phyloP scores from a whole-genome alignment of 1,284 basidiomycete genomes.

The Malassezia caprae region DNA sequence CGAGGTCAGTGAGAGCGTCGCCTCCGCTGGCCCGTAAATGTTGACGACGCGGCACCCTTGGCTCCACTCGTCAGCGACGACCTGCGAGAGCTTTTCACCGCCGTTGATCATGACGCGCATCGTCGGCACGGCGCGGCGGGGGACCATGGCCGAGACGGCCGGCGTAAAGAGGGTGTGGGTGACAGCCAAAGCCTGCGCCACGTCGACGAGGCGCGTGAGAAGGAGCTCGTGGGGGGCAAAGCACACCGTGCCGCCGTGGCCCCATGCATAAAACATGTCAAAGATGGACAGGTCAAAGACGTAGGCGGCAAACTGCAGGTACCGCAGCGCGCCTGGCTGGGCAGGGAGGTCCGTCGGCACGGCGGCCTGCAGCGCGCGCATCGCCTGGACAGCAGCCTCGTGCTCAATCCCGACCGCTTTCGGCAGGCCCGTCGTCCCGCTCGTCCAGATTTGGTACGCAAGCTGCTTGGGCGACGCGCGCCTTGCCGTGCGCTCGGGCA shows the following conservation, averaged over 20 bases:
- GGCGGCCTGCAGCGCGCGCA: conserved; percentile 39
- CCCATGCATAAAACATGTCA: conserved; percentile 47
- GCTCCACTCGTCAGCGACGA: conserved; percentile 49
- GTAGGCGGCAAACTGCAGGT: conserved; percentile 48
- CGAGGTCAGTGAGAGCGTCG: conserved; percentile 45
- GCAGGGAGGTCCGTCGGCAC: conserved; percentile 25
- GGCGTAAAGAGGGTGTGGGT: conserved; percentile 48
- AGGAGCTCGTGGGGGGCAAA: conserved; percentile 32
- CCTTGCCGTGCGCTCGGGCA: background rate
- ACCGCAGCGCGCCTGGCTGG: conserved; percentile 26
- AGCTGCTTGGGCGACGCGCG: conserved; percentile 8
- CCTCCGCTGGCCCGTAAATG: conserved; percentile 46
- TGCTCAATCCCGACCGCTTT: conserved; percentile 48
- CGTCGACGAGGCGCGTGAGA: conserved; percentile 32
- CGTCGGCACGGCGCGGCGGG: conserved; percentile 34
- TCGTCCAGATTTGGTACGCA: conserved; percentile 48
- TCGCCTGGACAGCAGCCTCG: conserved; percentile 42
- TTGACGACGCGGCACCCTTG: conserved; percentile 44
- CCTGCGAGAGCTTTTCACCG: conserved; percentile 49
- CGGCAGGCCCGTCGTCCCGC: conserved; percentile 48
- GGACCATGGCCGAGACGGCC: conserved; percentile 48
- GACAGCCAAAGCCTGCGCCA: conserved; percentile 32
- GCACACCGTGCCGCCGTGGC: conserved; percentile 42
- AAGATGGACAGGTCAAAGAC: conserved; percentile 48
- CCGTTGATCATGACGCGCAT: conserved; percentile 49